These are phyloP conservation scores for Pestalotiopsis sp. DNA, from an alignment of 2,329 filamentous ascomycete genomes.

Conservation along the genomic window DNA sequence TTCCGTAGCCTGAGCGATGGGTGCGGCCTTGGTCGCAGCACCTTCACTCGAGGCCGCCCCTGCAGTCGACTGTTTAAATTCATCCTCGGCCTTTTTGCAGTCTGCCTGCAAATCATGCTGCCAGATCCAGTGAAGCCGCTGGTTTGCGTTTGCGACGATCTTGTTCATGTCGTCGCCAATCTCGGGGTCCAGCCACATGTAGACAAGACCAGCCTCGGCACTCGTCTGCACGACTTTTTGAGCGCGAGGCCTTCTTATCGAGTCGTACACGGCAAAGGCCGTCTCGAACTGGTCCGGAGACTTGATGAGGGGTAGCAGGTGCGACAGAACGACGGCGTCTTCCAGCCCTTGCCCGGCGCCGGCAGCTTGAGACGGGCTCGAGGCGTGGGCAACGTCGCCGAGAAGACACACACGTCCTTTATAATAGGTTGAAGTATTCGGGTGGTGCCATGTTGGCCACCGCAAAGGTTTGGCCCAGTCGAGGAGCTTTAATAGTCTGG, in stretches of 20 bases:
- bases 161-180: conserved; percentile 31
- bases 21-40: conserved; percentile 14
- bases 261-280: conserved; percentile 31
- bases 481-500: conserved; percentile 24
- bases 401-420: conserved; percentile 26
- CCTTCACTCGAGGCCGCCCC: conserved; percentile 1
- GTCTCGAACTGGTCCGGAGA: conserved; percentile 20
- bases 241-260: conserved; percentile 31
- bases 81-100: conserved; percentile 24
- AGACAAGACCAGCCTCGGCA: conserved; percentile 31
- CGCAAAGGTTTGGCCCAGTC: conserved; percentile 26
- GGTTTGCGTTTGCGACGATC: conserved; percentile 32
- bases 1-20: conserved; percentile 12
- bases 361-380: conserved; percentile 28
- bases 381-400: conserved; percentile 31
- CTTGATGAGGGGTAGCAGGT: conserved; percentile 25
- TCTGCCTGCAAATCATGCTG: conserved; percentile 31
- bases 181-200: conserved; percentile 28
- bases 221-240: conserved; percentile 34
- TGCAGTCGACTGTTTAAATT: conserved; percentile 21
- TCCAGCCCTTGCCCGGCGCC: conserved; percentile 31
- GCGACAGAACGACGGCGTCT: conserved; percentile 28
- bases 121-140: conserved; percentile 36
- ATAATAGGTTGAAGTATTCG: conserved; percentile 26
- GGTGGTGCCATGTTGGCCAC: conserved; percentile 31